These are phyloP conservation scores for Sherardia arvensis DNA, from an alignment of 257 asterid genomes.

Conservation along the genomic window DNA sequence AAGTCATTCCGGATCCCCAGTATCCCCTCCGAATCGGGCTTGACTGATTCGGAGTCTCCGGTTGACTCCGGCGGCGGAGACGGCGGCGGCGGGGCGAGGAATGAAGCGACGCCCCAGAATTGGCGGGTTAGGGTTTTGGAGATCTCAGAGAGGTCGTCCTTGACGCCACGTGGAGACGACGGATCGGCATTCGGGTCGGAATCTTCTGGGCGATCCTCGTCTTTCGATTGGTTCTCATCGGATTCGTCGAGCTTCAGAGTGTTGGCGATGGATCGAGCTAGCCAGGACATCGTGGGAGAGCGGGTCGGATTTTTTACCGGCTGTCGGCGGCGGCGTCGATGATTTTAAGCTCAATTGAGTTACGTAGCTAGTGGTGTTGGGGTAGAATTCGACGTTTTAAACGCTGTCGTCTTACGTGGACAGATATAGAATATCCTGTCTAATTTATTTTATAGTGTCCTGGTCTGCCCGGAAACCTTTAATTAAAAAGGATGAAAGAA, in stretches of 20 bases:
- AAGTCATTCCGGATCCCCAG: constrained; percentile 74
- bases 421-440: neutral
- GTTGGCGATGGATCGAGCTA: constrained; percentile 90
- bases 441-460: neutral
- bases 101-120: constrained; percentile 98
- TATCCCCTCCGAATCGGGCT: constrained; percentile 15
- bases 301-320: constrained; percentile 1
- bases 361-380: neutral
- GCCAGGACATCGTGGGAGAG: constrained; percentile 67
- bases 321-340: constrained; percentile 3
- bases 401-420: constrained; percentile 3
- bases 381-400: neutral
- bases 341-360: neutral
- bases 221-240: constrained; percentile 22
- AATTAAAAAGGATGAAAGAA: too few relatives aligned
- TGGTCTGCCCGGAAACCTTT: too few relatives aligned
- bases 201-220: constrained; percentile 5
- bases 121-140: constrained; percentile 81
- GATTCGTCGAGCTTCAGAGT: constrained; percentile 65
- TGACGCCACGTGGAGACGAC: constrained; percentile 66
- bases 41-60: neutral
- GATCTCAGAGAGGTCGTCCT: constrained; percentile 89
- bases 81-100: constrained; percentile 86
- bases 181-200: constrained; percentile 20
- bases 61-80: constrained; percentile 16